Conservation (phyloP, 2,329 filamentous ascomycete species). For the Pseudophaeomoniella oleicola region DNA sequence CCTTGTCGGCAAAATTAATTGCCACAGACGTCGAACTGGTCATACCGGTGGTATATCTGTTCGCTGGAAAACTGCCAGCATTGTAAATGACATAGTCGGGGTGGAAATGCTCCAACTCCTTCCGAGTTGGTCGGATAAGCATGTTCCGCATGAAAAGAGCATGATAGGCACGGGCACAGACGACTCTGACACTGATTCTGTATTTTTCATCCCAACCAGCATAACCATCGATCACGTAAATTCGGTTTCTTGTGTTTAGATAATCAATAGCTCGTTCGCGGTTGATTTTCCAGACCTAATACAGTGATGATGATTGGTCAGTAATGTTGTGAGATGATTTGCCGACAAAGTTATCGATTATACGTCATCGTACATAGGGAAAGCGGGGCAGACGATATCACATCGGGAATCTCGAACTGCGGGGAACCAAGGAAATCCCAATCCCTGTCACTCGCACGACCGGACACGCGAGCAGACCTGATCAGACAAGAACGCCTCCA, state of each 20-base stretch:
- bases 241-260: slow-evolving; percentile 95
- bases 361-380: background rate
- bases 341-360: too few species aligned
- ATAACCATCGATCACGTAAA: slow-evolving; percentile 95
- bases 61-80: slow-evolving; percentile 93
- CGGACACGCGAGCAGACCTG: too few species aligned
- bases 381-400: background rate
- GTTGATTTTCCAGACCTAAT: slow-evolving; percentile 98
- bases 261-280: slow-evolving; percentile 97
- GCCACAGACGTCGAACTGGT: slow-evolving; percentile 94
- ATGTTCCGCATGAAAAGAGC: slow-evolving; percentile 99
- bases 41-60: slow-evolving; percentile 96
- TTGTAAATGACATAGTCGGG: slow-evolving; percentile 99
- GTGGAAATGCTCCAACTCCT: slow-evolving; percentile 94
- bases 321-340: too few species aligned
- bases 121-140: slow-evolving; percentile 83
- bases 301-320: slow-evolving; percentile 1
- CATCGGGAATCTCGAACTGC: slow-evolving; percentile 5
- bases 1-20: slow-evolving; percentile 98
- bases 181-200: slow-evolving; percentile 90
- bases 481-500: too few species aligned
- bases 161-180: slow-evolving; percentile 98
- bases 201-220: slow-evolving; percentile 99
- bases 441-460: background rate
- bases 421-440: slow-evolving; percentile 6